phyloP scores from a whole-genome alignment of 129 eudicot genomes.

The Oenanthe sinensis region DNA sequence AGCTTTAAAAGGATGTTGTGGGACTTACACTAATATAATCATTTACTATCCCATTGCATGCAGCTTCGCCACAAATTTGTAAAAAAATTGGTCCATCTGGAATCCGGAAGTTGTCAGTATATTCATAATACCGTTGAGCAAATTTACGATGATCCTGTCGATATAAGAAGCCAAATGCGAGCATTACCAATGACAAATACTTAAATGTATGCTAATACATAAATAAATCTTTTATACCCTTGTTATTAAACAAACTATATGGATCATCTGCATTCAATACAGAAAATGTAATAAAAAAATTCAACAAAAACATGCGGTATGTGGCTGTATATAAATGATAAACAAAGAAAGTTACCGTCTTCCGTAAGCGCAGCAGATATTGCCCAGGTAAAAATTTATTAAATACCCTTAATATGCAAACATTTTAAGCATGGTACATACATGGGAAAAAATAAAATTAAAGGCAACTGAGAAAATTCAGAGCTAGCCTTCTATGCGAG shows the following conservation, averaged over 20 bases:
- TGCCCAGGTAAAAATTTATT: too few relatives aligned
- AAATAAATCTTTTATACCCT: not conserved
- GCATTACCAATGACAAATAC: not conserved
- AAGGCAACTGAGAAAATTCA: too few relatives aligned
- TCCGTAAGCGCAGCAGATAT: too few relatives aligned
- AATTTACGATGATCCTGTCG: conserved; percentile 86
- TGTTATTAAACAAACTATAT: not conserved
- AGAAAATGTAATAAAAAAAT: not conserved
- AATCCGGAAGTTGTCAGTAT: conserved; percentile 55
- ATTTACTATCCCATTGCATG: conserved; percentile 71
- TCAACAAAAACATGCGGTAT: too few relatives aligned
- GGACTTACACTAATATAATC: conserved; percentile 71
- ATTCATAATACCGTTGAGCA: conserved; percentile 70
- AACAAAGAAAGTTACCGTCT: too few relatives aligned
- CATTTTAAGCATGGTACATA: too few relatives aligned
- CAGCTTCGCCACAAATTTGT: conserved; percentile 81
- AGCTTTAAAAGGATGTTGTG: conserved; percentile 3
- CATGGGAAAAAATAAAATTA: too few relatives aligned
- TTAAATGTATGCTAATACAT: not conserved
- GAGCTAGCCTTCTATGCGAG: too few relatives aligned
- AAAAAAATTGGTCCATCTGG: conserved; percentile 94
- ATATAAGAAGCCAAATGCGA: conserved; percentile 5
- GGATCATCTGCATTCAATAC: not conserved
- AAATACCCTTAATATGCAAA: too few relatives aligned
- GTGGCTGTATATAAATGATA: too few relatives aligned